A percentile compares a stretch with the other conserved stretches of the same genome.
Conservation (phyloP, 2,329 filamentous ascomycete genomes). For the Xylaria sp. region DNA sequence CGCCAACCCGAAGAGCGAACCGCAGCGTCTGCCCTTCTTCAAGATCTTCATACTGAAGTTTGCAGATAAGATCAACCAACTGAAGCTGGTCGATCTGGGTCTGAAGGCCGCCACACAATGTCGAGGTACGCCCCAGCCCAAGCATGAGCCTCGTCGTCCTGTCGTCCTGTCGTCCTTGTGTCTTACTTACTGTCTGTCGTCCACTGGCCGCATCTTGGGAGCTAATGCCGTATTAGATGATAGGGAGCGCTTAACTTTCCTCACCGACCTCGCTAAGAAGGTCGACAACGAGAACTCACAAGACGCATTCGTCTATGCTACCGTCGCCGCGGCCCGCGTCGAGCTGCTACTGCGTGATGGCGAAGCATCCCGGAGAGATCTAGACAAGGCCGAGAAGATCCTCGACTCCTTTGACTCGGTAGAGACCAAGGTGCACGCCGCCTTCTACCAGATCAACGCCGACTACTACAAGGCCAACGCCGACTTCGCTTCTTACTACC, state of each 20-base stretch:
- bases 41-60: slow-evolving; percentile 96
- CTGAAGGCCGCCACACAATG: slow-evolving; percentile 88
- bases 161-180: too few species aligned
- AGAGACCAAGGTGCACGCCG: slow-evolving; percentile 93
- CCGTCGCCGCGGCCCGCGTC: slow-evolving; percentile 86
- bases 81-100: slow-evolving; percentile 93
- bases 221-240: slow-evolving; percentile 69
- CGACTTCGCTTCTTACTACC: slow-evolving; percentile 97
- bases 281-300: slow-evolving; percentile 93
- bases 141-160: neutral
- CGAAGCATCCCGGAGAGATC: slow-evolving; percentile 84
- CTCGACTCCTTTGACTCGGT: slow-evolving; percentile 94
- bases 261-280: slow-evolving; percentile 83
- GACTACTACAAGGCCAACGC: slow-evolving; percentile 93
- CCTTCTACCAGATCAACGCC: slow-evolving; percentile 95
- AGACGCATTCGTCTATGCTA: slow-evolving; percentile 95
- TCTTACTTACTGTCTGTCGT: too few species aligned
- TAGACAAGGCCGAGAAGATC: slow-evolving; percentile 87
- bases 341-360: slow-evolving; percentile 83
- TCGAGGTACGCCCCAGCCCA: slow-evolving; percentile 64
- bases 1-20: slow-evolving; percentile 79
- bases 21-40: slow-evolving; percentile 89
- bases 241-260: slow-evolving; percentile 84
- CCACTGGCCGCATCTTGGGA: neutral
- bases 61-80: slow-evolving; percentile 97